These are phyloP conservation scores for Primulina eburnea DNA, from an alignment of 257 asterid genomes.

Conservation along the genomic window DNA sequence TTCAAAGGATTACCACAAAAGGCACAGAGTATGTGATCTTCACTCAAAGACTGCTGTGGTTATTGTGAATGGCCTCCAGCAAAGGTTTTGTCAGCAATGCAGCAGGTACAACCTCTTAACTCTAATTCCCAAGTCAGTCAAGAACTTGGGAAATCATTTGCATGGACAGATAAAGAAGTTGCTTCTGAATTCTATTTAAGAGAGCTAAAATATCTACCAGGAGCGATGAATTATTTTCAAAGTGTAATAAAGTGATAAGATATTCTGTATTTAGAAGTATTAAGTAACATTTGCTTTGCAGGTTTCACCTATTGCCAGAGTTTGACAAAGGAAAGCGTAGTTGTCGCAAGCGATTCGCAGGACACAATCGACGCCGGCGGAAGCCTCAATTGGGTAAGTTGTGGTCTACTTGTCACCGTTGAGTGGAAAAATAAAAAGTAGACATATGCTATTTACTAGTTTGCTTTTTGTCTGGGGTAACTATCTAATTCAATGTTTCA, in stretches of 20 bases:
- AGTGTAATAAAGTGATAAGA: not conserved
- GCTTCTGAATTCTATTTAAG: not conserved
- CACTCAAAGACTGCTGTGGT: slow-evolving; percentile 71
- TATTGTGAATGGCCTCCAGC: slow-evolving; percentile 54
- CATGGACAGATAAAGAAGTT: not conserved
- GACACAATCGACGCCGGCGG: slow-evolving; percentile 66
- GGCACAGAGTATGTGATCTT: slow-evolving; percentile 72
- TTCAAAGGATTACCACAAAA: slow-evolving; percentile 64
- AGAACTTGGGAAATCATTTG: not conserved
- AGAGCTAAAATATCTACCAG: not conserved
- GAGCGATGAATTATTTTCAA: not conserved
- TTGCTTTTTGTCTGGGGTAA: slow-evolving; percentile 1
- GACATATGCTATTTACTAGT: not conserved
- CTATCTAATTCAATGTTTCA: not conserved
- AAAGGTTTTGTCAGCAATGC: slow-evolving; percentile 84
- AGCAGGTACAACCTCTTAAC: slow-evolving; percentile 48
- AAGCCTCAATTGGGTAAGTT: slow-evolving; percentile 58
- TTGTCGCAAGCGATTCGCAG: slow-evolving; percentile 72
- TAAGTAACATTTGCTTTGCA: slow-evolving; percentile 20
- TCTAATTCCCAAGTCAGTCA: not conserved
- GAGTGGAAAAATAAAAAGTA: not conserved
- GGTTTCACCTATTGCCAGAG: slow-evolving; percentile 63
- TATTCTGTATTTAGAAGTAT: not conserved
- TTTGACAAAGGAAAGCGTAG: slow-evolving; percentile 73
- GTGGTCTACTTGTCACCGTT: not conserved